Evolutionary conservation across 2,329 filamentous ascomycete species (phyloP).

Genomic region (Fusarium coffeatum): DNA sequence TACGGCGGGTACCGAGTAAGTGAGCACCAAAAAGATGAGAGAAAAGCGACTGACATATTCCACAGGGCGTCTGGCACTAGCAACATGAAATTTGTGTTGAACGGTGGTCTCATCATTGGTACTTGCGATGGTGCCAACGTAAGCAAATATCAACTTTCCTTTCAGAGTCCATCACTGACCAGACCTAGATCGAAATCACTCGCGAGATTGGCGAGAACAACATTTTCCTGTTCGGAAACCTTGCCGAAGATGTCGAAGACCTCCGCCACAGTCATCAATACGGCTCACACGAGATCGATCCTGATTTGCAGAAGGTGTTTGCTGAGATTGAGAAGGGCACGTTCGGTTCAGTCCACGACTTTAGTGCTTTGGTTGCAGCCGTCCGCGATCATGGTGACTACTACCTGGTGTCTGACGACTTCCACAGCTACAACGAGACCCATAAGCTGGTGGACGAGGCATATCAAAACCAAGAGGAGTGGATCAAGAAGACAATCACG

Average conservation of each 20-base stretch:
- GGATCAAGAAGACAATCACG: conserved; percentile 89
- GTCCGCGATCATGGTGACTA: conserved; percentile 96
- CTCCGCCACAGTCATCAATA: conserved; percentile 92
- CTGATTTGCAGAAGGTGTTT: conserved; percentile 84
- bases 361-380: conserved; percentile 83
- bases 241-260: conserved; percentile 96
- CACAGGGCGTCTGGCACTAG: conserved; percentile 78
- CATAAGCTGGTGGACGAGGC: conserved; percentile 91
- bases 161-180: neutral
- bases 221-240: conserved; percentile 97
- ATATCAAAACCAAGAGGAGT: conserved; percentile 91
- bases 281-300: conserved; percentile 80
- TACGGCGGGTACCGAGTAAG: conserved; percentile 90
- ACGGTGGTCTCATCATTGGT: conserved; percentile 96
- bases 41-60: conserved; percentile 9
- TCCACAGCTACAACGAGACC: conserved; percentile 92
- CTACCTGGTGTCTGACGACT: conserved; percentile 97
- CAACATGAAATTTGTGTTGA: conserved; percentile 99
- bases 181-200: conserved; percentile 82
- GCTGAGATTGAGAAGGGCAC: conserved; percentile 80
- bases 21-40: conserved; percentile 22
- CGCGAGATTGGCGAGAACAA: conserved; percentile 96
- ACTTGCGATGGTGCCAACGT: conserved; percentile 95
- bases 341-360: conserved; percentile 84
- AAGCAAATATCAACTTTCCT: neutral